A percentile compares a stretch with the other conserved stretches of the same genome.
Conservation (phyloP, 257 asterid species). For the Avicennia marina region DNA sequence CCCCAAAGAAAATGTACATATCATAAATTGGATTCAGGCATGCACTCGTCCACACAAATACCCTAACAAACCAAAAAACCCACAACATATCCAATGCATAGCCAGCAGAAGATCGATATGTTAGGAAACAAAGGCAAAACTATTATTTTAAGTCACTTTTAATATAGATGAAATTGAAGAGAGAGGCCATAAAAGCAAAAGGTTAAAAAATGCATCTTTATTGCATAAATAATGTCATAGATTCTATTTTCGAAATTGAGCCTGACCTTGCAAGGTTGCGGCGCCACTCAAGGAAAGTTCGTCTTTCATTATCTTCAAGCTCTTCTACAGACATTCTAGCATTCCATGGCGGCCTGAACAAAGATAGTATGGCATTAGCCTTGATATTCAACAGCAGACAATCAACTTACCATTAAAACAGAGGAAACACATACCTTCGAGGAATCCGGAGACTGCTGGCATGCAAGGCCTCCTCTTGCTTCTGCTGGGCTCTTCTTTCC, state of each 20-base stretch:
- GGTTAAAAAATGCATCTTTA: no score
- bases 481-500: constrained; percentile 61
- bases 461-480: constrained; percentile 85
- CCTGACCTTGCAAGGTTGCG: constrained; percentile 85
- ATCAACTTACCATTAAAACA: background rate
- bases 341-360: constrained; percentile 89
- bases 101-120: background rate
- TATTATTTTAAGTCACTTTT: background rate
- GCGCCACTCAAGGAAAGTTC: constrained; percentile 90
- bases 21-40: background rate
- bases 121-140: background rate
- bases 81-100: background rate
- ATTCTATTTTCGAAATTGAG: constrained; percentile 3
- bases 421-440: constrained; percentile 52
- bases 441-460: constrained; percentile 95
- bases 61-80: background rate
- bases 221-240: background rate
- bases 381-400: constrained; percentile 1
- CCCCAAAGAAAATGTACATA: background rate
- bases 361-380: constrained; percentile 16
- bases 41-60: background rate
- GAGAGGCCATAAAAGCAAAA: constrained; percentile 1
- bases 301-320: constrained; percentile 77
- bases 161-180: background rate
- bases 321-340: constrained; percentile 83